Evolutionary conservation across 768 basidiomycete species (phyloP).

Genomic region (Suillus decipiens): DNA sequence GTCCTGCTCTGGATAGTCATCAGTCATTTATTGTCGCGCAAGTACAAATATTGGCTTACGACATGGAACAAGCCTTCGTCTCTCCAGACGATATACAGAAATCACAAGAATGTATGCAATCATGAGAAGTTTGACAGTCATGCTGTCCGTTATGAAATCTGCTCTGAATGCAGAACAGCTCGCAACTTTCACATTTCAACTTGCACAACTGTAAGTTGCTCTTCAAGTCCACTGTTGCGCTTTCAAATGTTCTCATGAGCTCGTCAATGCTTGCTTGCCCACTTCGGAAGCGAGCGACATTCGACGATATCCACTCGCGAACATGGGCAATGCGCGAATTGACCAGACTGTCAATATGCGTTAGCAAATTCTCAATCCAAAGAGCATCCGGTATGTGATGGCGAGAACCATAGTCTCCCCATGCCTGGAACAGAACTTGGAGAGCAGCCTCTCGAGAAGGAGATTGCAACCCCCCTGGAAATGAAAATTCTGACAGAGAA

Average conservation of each 20-base stretch:
- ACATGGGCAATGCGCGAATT: conserved; percentile 51
- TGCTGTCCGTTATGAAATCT: conserved; percentile 49
- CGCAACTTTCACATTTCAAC: conserved; percentile 47
- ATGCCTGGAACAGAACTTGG: conserved; percentile 26
- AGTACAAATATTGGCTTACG: conserved; percentile 36
- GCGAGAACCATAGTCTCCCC: conserved; percentile 36
- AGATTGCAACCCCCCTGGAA: conserved; percentile 4
- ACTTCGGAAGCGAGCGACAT: conserved; percentile 47
- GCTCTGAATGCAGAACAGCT: conserved; percentile 48
- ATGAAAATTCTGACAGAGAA: conserved; percentile 38
- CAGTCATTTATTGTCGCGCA: not conserved
- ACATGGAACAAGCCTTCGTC: conserved; percentile 43
- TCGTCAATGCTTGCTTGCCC: conserved; percentile 47
- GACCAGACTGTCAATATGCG: conserved; percentile 41
- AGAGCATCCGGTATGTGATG: conserved; percentile 38
- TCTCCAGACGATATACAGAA: conserved; percentile 38
- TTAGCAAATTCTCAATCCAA: conserved; percentile 42
- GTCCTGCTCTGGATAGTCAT: conserved; percentile 51
- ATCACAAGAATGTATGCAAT: conserved; percentile 45
- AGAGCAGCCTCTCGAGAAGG: not conserved
- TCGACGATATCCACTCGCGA: conserved; percentile 50
- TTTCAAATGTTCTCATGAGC: conserved; percentile 46
- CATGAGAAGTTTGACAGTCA: conserved; percentile 52
- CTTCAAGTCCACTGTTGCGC: conserved; percentile 44
- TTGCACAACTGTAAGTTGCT: conserved; percentile 51